Evolutionary conservation across 164 flowering plant species (phyloP), one percentile per base, ranked within the genome.

Genomic region (Stephania japonica): DNA sequence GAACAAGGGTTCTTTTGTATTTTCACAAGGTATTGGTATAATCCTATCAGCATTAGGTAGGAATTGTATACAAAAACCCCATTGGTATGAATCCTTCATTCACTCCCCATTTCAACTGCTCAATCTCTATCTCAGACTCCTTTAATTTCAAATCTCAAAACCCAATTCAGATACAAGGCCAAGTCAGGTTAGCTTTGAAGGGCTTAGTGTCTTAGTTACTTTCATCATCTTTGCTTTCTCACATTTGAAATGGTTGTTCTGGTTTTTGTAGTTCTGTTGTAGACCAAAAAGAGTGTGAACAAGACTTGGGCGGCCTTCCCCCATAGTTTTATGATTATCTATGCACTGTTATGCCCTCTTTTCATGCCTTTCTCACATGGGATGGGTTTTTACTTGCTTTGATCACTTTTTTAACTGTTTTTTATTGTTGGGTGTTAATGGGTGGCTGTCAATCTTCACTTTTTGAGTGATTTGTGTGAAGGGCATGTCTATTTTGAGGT

Each of bases 251-350:
- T 50, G 16, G 14, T 12, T 50, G 2, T 50, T 21, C 18, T 75
- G 43, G 61, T 63, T 25, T 59, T 72, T 56, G 23, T 77, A 85
- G 87, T 80, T 75, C 12, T 80, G 76, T 69, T 74, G 71, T 82
- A 78, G 81, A 59, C 81, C 79, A 78, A 76, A 78, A 78, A 70
- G 75, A 79, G 79, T 69, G 90, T 83, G 72, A 87, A 70, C 79
- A 80, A 64, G 88, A 86, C 62, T 66, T 80, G 14, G 70, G 80
- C 19, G 92, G 91, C 49, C 86, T 91, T 59, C 92, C 97, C 3
- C 78, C 83, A 75, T 91, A 91, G 79, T 91, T 77, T 65, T 85
- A 91, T 77, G 92, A 89, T 68, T 89, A 91, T 84, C 93, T 85
- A 83, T 67, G 85, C 73, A 66, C 27, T 0, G 24, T 68, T 69